Evolutionary conservation across 306 rosid genomes (phyloP), one percentile per base, ranked within the genome.

Genomic region (Fagus sylvatica): DNA sequence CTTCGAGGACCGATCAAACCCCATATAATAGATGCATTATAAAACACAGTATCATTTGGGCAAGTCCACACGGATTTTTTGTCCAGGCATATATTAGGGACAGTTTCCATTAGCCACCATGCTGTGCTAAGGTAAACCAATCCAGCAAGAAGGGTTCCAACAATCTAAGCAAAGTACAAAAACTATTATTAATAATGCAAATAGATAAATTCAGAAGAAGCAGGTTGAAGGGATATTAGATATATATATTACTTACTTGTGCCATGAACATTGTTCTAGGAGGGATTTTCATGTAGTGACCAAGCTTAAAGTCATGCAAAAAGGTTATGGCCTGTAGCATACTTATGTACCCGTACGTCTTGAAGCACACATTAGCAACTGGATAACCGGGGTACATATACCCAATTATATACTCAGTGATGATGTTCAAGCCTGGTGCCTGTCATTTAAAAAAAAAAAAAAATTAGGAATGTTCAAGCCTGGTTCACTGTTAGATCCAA

Each of bases 1-100:
- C 93, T 86, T 1, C 93, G 78, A 0, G 98, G 97, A 3, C 96
- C 97, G 2, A 95, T 87, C 61, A 95, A 66, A 36, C 98, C 98
- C 98, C 98, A 95, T 15, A 95, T 87, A 16, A 95, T 97, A 0
- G 98, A 95, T 8, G 98, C 97, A 15, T 92, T 97, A 15, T 92
- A 95, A 84, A 95, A 95, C 22, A 0, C 28, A 22, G 28, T 92
- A 81, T 94, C 97, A 0, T 76, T 1, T 1, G 97, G 98, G 62
- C 98, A 94, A 0, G 93, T 90, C 98, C 98, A 92, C 3, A 90
- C 85, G 0, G 97, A 88, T 43, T 96, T 82, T 7, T 87, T 77
- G 17, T 91, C 96, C 36, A 80, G 28, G 79, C 97, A 95, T 83
- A 95, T 95, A 74, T 88, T 89, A 0, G 97, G 95, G 69, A 94